Base-by-base conservation (phyloP, 352 stramenopile genomes). In the Globisporangium solare region DNA sequence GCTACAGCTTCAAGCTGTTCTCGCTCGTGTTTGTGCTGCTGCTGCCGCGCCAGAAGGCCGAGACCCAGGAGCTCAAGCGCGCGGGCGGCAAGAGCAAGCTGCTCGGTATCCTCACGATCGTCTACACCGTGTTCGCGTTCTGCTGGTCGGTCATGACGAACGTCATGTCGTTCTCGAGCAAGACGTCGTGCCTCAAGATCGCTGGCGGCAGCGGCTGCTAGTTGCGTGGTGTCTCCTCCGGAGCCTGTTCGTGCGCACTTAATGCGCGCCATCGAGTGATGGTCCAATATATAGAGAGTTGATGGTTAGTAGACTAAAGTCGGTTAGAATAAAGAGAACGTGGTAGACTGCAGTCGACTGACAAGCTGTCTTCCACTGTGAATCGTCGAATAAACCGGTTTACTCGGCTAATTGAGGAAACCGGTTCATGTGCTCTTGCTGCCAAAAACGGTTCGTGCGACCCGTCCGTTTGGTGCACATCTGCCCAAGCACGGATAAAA, bases 91-190 rank as follows among this genome's bases (percentile, higher is more conserved):
- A 17, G 21, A 67, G 43, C 61, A 56, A 58, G 20, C 1, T 17
- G 13, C 55, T 58, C 21, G 56, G 56, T n/a, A 22, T 53, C 41
- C 11, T 55, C 35, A 67, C 54, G 24, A 47, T 60, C 31, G 7
- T 65, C 10, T 47, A 60, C 45, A 14, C 60, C n/a, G 12, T 53
- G n/a, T 53, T 68, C 27, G 27, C 24, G 14, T 45, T 67, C 40
- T 40, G 67, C 43, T 60, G 42, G 43, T 47, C 59, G 40, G 21
- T 70, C 31, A 67, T 53, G 41, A 67, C 55, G 5, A 70, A 67
- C 45, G 7, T 70, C 18, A 48, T 70, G 41, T 20, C 48, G 17
- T 58, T 70, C 31, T 70, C 51, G 13, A 49, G 39, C 22, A 54
- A 35, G 21, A 49, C 51, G 17, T 49, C 51, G 51, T 57, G 51